A percentile compares a stretch with the other conserved stretches of the same genome.
These are phyloP conservation scores for Apiospora sp. DNA, from an alignment of 2,329 filamentous ascomycete genomes.

Conservation along the genomic window DNA sequence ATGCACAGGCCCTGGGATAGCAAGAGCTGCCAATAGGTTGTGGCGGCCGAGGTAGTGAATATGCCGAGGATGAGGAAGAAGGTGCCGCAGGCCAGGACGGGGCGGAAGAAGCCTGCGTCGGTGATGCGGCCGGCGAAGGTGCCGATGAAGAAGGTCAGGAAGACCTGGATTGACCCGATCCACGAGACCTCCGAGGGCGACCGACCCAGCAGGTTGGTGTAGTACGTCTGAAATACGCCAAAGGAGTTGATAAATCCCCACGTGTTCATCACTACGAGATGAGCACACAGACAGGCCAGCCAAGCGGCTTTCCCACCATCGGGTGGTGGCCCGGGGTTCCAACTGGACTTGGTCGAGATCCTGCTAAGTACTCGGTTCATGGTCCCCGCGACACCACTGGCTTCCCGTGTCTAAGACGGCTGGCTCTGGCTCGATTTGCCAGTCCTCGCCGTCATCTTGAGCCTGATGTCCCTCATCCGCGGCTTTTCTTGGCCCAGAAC, in stretches of 20 bases:
- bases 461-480: background rate
- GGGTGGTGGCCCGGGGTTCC: slow-evolving; percentile 56
- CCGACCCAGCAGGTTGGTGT: slow-evolving; percentile 53
- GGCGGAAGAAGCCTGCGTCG: slow-evolving; percentile 58
- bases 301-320: slow-evolving; percentile 59
- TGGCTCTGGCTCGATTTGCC: slow-evolving; percentile 35
- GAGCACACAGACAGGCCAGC: slow-evolving; percentile 44
- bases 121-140: slow-evolving; percentile 60
- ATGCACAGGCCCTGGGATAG: slow-evolving; percentile 59
- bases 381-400: slow-evolving; percentile 37
- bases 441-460: slow-evolving; percentile 26
- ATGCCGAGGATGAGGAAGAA: slow-evolving; percentile 57
- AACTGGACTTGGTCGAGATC: slow-evolving; percentile 49
- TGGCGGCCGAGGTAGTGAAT: slow-evolving; percentile 60
- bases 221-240: slow-evolving; percentile 62
- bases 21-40: slow-evolving; percentile 59
- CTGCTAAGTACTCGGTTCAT: slow-evolving; percentile 50
- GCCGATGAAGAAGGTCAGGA: slow-evolving; percentile 59
- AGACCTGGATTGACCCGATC: slow-evolving; percentile 60
- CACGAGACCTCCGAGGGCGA: slow-evolving; percentile 51
- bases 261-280: slow-evolving; percentile 55
- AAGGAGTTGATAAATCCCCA: slow-evolving; percentile 60
- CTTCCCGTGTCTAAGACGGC: slow-evolving; percentile 36
- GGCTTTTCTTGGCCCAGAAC: background rate
- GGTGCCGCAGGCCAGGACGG: slow-evolving; percentile 52